These are phyloP conservation scores for Septoria linicola DNA, from an alignment of 2,329 filamentous ascomycete species.

Conservation along the genomic window DNA sequence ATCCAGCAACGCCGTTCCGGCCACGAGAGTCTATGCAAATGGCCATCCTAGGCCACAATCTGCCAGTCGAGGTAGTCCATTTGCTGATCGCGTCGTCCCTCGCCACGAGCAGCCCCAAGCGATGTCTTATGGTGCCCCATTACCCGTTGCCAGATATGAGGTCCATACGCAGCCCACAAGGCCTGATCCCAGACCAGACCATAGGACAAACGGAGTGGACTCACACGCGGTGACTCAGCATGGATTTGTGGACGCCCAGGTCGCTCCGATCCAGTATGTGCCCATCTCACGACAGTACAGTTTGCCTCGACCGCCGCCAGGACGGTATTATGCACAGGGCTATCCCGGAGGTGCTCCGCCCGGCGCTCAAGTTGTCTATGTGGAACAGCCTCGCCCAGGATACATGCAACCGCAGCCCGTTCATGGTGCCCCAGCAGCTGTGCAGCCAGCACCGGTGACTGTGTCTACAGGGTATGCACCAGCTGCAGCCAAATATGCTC, in stretches of 20 bases:
- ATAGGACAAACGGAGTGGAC: background rate
- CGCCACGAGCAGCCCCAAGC: background rate
- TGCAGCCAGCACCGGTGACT: conserved; percentile 32
- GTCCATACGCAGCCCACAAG: background rate
- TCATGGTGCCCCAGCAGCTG: conserved; percentile 38
- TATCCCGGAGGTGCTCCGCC: background rate
- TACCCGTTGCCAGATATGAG: background rate
- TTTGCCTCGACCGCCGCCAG: background rate
- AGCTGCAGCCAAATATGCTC: background rate
- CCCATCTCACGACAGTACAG: conserved; percentile 6
- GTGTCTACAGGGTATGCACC: conserved; percentile 1
- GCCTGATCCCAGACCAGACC: background rate
- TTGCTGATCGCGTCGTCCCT: background rate
- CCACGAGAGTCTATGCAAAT: too few species aligned
- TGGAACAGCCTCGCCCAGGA: conserved; percentile 12
- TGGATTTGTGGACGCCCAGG: conserved; percentile 25
- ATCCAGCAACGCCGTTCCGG: background rate
- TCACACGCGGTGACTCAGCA: background rate
- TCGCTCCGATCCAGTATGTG: conserved; percentile 28
- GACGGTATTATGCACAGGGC: background rate
- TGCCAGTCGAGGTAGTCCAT: conserved; percentile 9
- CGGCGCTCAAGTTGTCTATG: conserved; percentile 12
- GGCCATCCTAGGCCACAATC: background rate
- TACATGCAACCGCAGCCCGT: conserved; percentile 25
- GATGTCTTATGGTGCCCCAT: background rate